Evolutionary conservation across 2,329 filamentous ascomycete genomes (phyloP).

Genomic region (Aspergillus carbonarius): DNA sequence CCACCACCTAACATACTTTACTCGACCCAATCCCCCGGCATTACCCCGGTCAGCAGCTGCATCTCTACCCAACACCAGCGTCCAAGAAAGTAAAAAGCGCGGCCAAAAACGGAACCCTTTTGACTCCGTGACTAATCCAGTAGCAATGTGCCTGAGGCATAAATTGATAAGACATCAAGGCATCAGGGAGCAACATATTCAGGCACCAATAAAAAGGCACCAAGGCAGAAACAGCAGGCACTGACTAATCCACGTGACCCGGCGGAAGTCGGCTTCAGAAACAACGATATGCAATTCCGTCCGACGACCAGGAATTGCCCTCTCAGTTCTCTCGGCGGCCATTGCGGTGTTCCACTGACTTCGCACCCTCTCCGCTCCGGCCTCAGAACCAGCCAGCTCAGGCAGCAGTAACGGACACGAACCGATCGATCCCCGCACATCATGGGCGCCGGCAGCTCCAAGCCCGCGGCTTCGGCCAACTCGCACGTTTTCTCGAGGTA

Average conservation of each 20-base stretch:
- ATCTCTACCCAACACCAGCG: background rate
- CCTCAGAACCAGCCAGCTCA: background rate
- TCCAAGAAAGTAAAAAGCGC: background rate
- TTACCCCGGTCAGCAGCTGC: background rate
- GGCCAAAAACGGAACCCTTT: background rate
- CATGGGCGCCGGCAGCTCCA: conserved; percentile 65
- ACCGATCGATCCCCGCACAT: conserved; percentile 18
- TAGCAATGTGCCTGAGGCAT: background rate
- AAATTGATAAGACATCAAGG: background rate
- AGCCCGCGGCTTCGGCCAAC: conserved; percentile 52
- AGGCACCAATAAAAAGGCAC: background rate
- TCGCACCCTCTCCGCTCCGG: background rate
- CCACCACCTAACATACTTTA: background rate
- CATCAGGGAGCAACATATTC: background rate
- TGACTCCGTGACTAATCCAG: background rate
- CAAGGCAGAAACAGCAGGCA: background rate
- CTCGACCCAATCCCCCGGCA: background rate
- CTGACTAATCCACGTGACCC: conserved; percentile 22
- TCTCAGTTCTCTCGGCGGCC: conserved; percentile 6
- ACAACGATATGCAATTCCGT: conserved; percentile 18
- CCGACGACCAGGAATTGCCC: conserved; percentile 18
- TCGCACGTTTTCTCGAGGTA: conserved; percentile 64
- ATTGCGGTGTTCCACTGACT: background rate
- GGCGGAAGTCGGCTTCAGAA: conserved; percentile 25
- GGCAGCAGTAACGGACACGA: background rate